These are phyloP conservation scores for Fusarium sp. DNA, from an alignment of 2,329 filamentous ascomycete species.

Conservation along the genomic window DNA sequence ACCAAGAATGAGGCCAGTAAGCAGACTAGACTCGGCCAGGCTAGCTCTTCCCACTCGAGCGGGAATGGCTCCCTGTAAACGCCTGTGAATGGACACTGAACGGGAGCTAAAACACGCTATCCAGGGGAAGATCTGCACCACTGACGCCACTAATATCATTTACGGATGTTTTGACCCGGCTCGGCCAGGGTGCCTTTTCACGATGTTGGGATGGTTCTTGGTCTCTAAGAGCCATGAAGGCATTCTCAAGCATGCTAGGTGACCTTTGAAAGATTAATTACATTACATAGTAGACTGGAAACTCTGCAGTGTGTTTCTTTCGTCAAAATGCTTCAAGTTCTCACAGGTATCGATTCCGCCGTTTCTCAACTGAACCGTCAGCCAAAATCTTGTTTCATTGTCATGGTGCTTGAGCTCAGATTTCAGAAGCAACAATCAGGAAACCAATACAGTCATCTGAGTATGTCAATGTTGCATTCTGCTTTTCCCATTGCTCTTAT, in stretches of 20 bases:
- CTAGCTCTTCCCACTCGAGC: not conserved
- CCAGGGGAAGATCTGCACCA: not conserved
- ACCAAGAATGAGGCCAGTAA: not conserved
- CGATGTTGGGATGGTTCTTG: not conserved
- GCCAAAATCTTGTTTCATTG: not conserved
- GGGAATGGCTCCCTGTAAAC: not conserved
- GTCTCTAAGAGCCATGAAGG: not conserved
- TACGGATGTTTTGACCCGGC: not conserved
- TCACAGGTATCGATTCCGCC: no score
- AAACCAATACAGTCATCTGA: not conserved
- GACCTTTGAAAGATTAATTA: not conserved
- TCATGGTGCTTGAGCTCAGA: not conserved
- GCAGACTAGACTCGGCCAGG: not conserved
- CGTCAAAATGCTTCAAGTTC: no score
- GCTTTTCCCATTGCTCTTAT: not conserved
- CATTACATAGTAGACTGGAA: not conserved
- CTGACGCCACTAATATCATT: not conserved
- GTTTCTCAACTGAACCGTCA: no score
- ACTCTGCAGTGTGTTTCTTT: no score
- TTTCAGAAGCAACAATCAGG: not conserved
- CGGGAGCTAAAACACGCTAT: not conserved
- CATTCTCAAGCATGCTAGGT: not conserved
- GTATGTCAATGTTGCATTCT: not conserved
- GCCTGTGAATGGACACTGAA: not conserved
- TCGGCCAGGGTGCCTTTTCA: not conserved